A percentile compares a stretch with the other conserved stretches of the same genome.
These are phyloP conservation scores for Entomortierella parvispora DNA, from an alignment of 192 early-diverging fungal species.

Conservation along the genomic window DNA sequence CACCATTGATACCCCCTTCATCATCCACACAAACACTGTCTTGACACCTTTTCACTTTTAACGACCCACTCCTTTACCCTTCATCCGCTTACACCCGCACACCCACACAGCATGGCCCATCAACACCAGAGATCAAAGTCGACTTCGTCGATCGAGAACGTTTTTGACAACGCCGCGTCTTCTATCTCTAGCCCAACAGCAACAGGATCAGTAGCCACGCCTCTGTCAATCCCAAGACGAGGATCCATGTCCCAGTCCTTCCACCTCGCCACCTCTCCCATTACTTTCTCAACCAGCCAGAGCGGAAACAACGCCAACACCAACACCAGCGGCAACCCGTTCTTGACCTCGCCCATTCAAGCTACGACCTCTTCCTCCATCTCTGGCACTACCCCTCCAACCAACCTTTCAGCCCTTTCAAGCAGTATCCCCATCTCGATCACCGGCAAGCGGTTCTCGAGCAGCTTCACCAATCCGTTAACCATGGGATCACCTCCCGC, in stretches of 20 bases:
- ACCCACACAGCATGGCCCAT: slow-evolving; percentile 16
- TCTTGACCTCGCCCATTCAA: slow-evolving; percentile 11
- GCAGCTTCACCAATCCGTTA: slow-evolving; percentile 28
- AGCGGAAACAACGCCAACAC: slow-evolving; percentile 1
- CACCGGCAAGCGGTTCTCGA: slow-evolving; percentile 25
- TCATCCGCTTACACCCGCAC: background rate
- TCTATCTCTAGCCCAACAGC: background rate
- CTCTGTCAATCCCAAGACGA: slow-evolving; percentile 17
- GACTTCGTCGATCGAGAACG: slow-evolving; percentile 7
- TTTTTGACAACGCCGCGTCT: background rate
- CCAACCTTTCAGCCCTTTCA: slow-evolving; percentile 16
- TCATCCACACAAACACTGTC: background rate
- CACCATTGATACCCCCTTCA: background rate
- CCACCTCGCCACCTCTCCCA: slow-evolving; percentile 20
- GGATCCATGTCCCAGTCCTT: slow-evolving; percentile 40
- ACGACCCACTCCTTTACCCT: background rate
- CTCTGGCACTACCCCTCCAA: slow-evolving; percentile 6
- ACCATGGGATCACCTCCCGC: slow-evolving; percentile 1
- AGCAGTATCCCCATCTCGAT: slow-evolving; percentile 15
- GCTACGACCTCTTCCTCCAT: background rate
- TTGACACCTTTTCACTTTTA: too few species aligned
- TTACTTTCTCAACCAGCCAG: background rate
- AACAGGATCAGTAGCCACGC: background rate
- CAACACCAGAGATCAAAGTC: slow-evolving; percentile 26
- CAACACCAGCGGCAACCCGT: background rate